phyloP scores from a whole-genome alignment of 2,329 filamentous ascomycete species.

The Curvularia sp. region DNA sequence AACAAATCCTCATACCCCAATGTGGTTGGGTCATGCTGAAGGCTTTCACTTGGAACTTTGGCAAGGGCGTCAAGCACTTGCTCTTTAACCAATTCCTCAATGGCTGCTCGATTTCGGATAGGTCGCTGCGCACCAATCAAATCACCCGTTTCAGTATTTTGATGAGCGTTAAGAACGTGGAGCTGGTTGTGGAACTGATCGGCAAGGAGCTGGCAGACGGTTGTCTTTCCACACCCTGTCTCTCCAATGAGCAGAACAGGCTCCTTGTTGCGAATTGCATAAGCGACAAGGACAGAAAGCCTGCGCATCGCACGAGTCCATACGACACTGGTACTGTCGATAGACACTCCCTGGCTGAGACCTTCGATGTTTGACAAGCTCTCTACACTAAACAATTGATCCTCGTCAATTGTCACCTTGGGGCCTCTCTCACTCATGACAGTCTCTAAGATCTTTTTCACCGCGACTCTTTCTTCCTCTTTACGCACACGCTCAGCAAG shows the following conservation, averaged over 20 bases:
- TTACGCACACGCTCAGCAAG: conserved; percentile 95
- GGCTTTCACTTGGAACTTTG: conserved; percentile 12
- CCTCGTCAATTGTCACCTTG: conserved; percentile 76
- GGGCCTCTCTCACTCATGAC: conserved; percentile 71
- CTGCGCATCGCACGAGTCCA: conserved; percentile 97
- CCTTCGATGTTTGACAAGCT: conserved; percentile 46
- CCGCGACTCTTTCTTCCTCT: conserved; percentile 79
- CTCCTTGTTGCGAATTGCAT: conserved; percentile 87
- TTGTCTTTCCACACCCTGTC: conserved; percentile 97
- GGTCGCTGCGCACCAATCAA: conserved; percentile 94
- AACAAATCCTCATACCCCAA: conserved; percentile 58
- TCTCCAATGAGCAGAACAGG: conserved; percentile 94
- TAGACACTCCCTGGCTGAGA: conserved; percentile 35
- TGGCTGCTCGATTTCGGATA: conserved; percentile 79
- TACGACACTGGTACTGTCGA: conserved; percentile 63
- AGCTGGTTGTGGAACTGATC: conserved; percentile 78
- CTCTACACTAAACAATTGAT: conserved; percentile 69
- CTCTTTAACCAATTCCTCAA: conserved; percentile 69
- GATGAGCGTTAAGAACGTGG: conserved; percentile 94
- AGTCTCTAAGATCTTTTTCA: conserved; percentile 86
- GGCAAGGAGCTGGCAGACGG: conserved; percentile 89
- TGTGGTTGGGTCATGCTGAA: conserved; percentile 16
- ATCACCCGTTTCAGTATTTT: conserved; percentile 97
- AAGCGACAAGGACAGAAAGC: conserved; percentile 85
- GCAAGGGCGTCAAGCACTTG: conserved; percentile 60